phyloP scores from a whole-genome alignment of 1,139 yeast genomes.

The Suhomyces anneliseae region DNA sequence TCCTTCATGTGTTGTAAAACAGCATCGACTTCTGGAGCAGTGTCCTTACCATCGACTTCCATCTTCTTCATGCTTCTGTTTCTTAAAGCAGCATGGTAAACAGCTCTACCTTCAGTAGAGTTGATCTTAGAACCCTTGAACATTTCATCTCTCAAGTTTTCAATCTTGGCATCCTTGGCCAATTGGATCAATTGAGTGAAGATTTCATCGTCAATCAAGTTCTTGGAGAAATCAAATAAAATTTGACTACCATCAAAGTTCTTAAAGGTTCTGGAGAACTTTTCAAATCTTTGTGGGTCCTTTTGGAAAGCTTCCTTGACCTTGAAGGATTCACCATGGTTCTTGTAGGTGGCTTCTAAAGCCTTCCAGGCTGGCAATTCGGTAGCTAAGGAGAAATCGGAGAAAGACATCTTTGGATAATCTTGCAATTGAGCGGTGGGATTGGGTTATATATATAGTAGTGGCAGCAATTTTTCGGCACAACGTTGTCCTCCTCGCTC shows the following conservation, averaged over 20 bases:
- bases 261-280: conserved; percentile 71
- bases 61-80: conserved; percentile 81
- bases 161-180: conserved; percentile 90
- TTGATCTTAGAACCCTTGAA: conserved; percentile 92
- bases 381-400: conserved; percentile 63
- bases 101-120: conserved; percentile 95
- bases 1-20: conserved; percentile 96
- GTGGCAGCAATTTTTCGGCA: conserved; percentile 7
- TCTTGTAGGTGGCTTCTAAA: conserved; percentile 67
- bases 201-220: conserved; percentile 84
- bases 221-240: conserved; percentile 92
- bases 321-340: conserved; percentile 64
- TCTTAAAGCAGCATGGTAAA: conserved; percentile 93
- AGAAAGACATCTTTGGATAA: conserved; percentile 25
- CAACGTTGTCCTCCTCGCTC: conserved; percentile 4
- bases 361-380: conserved; percentile 85
- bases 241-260: conserved; percentile 87
- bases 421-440: neutral
- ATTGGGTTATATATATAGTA: neutral
- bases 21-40: conserved; percentile 83
- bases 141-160: conserved; percentile 83
- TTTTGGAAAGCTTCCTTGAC: conserved; percentile 75
- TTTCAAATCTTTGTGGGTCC: conserved; percentile 73
- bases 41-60: conserved; percentile 87
- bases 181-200: conserved; percentile 63